These are phyloP conservation scores for Dichotomocladium elegans DNA, from an alignment of 371 early-diverging fungal genomes.

Conservation along the genomic window DNA sequence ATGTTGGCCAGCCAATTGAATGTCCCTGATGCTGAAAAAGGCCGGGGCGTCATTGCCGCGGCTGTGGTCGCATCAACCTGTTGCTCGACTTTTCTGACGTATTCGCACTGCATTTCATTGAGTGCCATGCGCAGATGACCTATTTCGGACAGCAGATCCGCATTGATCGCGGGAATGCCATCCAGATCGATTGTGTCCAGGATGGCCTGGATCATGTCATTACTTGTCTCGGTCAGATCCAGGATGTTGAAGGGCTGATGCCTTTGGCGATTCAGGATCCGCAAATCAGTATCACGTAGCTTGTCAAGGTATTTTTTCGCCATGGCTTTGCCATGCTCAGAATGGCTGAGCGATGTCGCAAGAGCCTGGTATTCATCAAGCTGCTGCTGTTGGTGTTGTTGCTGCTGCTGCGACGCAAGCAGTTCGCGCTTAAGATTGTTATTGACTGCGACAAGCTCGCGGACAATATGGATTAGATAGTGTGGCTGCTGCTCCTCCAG, in stretches of 20 bases:
- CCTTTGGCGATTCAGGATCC: not conserved
- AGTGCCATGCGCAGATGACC: not conserved
- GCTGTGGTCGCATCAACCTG: slow-evolving; percentile 14
- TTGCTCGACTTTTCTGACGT: slow-evolving; percentile 56
- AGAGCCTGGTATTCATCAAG: no score
- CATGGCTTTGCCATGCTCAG: no score
- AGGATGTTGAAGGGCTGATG: not conserved
- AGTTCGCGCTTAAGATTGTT: no score
- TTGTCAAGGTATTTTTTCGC: no score
- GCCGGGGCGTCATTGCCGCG: slow-evolving; percentile 2
- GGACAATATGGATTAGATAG: no score
- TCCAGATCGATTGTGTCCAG: not conserved
- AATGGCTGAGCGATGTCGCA: no score
- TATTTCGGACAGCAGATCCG: slow-evolving; percentile 1
- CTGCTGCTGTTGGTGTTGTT: no score
- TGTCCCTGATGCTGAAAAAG: no score
- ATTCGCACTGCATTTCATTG: slow-evolving; percentile 48
- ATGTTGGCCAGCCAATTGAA: no score
- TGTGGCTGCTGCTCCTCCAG: not conserved
- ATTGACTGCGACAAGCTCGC: no score
- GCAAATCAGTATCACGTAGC: not conserved
- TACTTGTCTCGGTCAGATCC: not conserved
- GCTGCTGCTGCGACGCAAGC: no score
- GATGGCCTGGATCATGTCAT: slow-evolving; percentile 1
- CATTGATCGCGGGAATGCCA: slow-evolving; percentile 7